A percentile compares a stretch with the other conserved stretches of the same genome.
Conservation (phyloP, 192 early-diverging fungal species). For the Rhizophagus clarus region DNA sequence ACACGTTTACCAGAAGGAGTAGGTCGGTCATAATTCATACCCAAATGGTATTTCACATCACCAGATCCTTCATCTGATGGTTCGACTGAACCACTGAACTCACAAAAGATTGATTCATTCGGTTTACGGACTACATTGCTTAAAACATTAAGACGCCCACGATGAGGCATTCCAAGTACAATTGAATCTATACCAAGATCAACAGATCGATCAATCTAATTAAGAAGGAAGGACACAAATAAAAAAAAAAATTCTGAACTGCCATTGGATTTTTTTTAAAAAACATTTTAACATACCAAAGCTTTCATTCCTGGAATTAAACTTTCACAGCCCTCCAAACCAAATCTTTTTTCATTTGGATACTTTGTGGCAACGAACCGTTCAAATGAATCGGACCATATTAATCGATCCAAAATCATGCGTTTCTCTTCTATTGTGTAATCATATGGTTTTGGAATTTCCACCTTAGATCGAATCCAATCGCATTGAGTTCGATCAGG, state of each 20-base stretch:
- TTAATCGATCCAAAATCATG: conserved; percentile 92
- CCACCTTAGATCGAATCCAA: conserved; percentile 93
- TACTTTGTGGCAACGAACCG: conserved; percentile 95
- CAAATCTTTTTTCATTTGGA: conserved; percentile 97
- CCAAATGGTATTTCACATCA: conserved; percentile 93
- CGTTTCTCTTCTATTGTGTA: conserved; percentile 90
- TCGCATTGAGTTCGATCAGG: conserved; percentile 94
- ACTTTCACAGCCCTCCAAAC: conserved; percentile 95
- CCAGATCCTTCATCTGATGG: conserved; percentile 94
- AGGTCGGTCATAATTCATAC: conserved; percentile 94
- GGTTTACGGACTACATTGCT: conserved; percentile 99
- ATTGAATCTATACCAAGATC: conserved; percentile 94
- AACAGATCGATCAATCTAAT: conserved; percentile 90
- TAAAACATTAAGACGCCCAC: conserved; percentile 97
- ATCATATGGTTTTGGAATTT: conserved; percentile 86
- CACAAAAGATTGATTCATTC: conserved; percentile 97
- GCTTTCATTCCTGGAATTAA: conserved; percentile 99
- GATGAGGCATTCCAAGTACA: conserved; percentile 99
- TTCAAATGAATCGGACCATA: conserved; percentile 97
- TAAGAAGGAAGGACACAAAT: background rate
- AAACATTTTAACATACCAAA: conserved; percentile 67
- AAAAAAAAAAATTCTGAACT: conserved; percentile 16
- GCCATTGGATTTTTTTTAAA: conserved; percentile 68
- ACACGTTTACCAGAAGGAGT: conserved; percentile 97
- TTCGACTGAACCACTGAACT: conserved; percentile 89